Evolutionary conservation across 345 rosid genomes (phyloP), one percentile per base, ranked within the genome.

Genomic region (Brassica juncea): DNA sequence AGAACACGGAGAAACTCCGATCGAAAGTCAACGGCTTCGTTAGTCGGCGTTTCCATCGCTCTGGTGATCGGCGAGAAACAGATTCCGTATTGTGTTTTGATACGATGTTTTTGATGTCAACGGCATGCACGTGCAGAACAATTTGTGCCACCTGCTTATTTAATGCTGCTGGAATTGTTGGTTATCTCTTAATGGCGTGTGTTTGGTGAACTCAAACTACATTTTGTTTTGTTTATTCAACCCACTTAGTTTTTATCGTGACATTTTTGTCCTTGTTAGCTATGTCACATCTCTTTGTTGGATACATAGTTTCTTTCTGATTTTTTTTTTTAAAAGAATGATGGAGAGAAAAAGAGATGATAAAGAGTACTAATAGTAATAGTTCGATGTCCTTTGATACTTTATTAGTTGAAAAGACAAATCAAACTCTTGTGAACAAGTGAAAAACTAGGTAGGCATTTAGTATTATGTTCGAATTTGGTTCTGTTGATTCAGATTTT

Each of bases 1-100:
- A 94, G 90, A 66, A 87, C 35, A 6, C 66, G 70, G 23, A 92
- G 82, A 81, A 92, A 94, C 70, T 88, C 81, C 63, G 75, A 65
- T 67, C 97, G 86, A 75, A 89, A 79, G 77, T 76, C 12, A 52
- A 74, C 87, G 5, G 74, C 63, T 55, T 84, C 71, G 25, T 37
- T 14, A 0, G 8, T 72, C 31, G 32, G 35, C 16, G 67, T 60
- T 68, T 80, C 86, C 86, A 80, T 76, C 19, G 11, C 52, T 42
- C 73, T 72, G 70, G 70, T 66, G 49, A 42, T 68, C 35, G 15
- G 21, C 39, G 27, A 60, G 37, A 34, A 64, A 49, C 73, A 70
- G 63, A 42, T 52, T 35, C 14, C n/a, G 21, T 58, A 16, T 57
- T 75, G 58, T 75, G 72, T 57, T 66, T 74, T 52, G 0, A 32